Evolutionary conservation across 306 rosid species (phyloP).

Genomic region (Heteromeles arbutifolia): DNA sequence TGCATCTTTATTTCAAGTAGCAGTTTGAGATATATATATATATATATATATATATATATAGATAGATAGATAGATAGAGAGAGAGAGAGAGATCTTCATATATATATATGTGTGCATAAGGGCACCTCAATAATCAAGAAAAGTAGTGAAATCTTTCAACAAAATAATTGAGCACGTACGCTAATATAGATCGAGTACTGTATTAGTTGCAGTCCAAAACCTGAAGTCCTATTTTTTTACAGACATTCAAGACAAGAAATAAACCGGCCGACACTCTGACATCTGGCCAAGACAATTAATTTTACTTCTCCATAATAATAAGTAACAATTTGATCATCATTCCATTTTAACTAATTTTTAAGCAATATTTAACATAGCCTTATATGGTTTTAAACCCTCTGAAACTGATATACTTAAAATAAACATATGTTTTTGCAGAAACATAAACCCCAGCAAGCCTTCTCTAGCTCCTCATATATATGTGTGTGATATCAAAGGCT

Average conservation of each 20-base stretch:
- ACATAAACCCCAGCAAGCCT: no score
- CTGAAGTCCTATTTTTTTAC: constrained; percentile 4
- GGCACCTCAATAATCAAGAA: constrained; percentile 21
- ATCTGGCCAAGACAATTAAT: neutral
- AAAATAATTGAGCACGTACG: constrained; percentile 39
- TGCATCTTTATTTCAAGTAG: neutral
- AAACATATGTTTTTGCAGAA: no score
- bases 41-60: no score
- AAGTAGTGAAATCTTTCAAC: constrained; percentile 27
- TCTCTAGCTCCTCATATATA: no score
- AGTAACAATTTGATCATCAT: neutral
- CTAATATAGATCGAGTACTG: neutral
- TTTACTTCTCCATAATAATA: neutral
- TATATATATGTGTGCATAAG: neutral
- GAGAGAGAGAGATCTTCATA: no score
- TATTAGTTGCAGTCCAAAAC: constrained; percentile 20
- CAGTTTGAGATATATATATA: neutral
- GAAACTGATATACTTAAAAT: no score
- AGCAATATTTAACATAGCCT: no score
- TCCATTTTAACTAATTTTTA: neutral
- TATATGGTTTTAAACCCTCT: no score
- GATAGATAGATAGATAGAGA: no score
- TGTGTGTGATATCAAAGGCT: no score
- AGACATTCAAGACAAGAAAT: neutral
- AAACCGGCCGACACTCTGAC: neutral